Percentiles rank a stretch among this genome's conserved stretches.
phyloP scores from a whole-genome alignment of 2,329 filamentous ascomycete genomes.

The Atkinsonella hypoxylon region DNA sequence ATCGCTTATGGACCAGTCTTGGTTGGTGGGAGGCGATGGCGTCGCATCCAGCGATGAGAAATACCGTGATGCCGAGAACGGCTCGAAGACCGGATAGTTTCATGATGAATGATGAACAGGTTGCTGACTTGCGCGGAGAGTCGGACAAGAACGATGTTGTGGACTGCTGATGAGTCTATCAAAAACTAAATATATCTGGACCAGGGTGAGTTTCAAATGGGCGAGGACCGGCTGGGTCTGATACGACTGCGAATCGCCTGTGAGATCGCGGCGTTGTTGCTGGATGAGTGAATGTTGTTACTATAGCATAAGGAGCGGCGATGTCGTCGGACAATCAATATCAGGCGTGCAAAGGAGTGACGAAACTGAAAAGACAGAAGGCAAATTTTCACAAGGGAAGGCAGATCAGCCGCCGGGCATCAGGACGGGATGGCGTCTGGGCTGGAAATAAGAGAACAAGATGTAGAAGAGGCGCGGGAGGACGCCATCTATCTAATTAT shows the following conservation, averaged over 20 bases:
- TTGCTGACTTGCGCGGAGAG: background rate
- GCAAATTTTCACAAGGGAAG: background rate
- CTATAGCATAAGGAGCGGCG: background rate
- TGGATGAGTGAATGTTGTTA: background rate
- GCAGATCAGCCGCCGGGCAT: background rate
- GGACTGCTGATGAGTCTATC: background rate
- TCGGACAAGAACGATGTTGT: background rate
- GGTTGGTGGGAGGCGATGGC: conserved; percentile 21
- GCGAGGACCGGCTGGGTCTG: background rate
- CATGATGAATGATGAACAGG: conserved; percentile 27
- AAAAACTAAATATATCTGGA: background rate
- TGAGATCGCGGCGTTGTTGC: background rate
- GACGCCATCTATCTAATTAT: background rate
- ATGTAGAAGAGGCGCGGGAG: background rate
- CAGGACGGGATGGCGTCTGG: background rate
- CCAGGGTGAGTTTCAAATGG: background rate
- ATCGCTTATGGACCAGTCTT: conserved; percentile 26
- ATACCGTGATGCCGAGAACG: conserved; percentile 35
- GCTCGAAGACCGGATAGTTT: conserved; percentile 38
- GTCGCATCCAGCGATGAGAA: conserved; percentile 28
- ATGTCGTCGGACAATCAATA: conserved; percentile 1
- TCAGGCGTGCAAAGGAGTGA: background rate
- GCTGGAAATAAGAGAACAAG: background rate
- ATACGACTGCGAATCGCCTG: background rate
- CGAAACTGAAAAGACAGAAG: background rate